A percentile compares a stretch with the other conserved stretches of the same genome.
Conservation (phyloP, 306 rosid species). For the Sechiopsis laciniata region DNA sequence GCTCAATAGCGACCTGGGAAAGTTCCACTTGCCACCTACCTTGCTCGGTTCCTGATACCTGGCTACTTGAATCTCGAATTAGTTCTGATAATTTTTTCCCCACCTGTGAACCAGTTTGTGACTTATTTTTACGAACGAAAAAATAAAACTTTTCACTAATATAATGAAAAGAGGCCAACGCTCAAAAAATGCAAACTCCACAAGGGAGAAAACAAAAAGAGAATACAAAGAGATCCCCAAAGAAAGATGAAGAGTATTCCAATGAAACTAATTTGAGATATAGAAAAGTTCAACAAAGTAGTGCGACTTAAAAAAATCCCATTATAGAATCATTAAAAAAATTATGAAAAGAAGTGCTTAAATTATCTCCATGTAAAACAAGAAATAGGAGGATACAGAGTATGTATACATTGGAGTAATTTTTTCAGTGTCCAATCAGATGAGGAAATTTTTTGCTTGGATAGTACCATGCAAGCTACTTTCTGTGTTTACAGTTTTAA, state of each 20-base stretch:
- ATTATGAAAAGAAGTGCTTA: not conserved
- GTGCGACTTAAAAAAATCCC: not conserved
- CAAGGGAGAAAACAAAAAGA: too few relatives aligned
- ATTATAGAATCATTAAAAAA: not conserved
- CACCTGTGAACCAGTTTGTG: constrained; percentile 43
- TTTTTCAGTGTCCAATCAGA: not conserved
- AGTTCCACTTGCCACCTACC: constrained; percentile 99
- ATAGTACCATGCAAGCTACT: constrained; percentile 3
- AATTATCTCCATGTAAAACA: not conserved
- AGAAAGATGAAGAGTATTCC: too few relatives aligned
- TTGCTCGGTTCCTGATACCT: constrained; percentile 70
- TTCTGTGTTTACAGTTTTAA: not conserved
- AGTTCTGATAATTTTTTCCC: constrained; percentile 92
- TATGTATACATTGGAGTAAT: not conserved
- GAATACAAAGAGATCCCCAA: too few relatives aligned
- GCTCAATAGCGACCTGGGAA: constrained; percentile 95
- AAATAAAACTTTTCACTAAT: too few relatives aligned
- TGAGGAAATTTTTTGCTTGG: constrained; percentile 1
- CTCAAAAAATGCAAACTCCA: too few relatives aligned
- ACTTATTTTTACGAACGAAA: not conserved
- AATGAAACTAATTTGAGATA: constrained; percentile 3
- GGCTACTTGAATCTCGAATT: constrained; percentile 87
- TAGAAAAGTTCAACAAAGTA: not conserved
- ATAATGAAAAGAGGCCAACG: too few relatives aligned
- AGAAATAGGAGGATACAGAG: not conserved